Evolutionary conservation across 192 early-diverging fungal species (phyloP).

Genomic region (Geranomyces michiganensis): DNA sequence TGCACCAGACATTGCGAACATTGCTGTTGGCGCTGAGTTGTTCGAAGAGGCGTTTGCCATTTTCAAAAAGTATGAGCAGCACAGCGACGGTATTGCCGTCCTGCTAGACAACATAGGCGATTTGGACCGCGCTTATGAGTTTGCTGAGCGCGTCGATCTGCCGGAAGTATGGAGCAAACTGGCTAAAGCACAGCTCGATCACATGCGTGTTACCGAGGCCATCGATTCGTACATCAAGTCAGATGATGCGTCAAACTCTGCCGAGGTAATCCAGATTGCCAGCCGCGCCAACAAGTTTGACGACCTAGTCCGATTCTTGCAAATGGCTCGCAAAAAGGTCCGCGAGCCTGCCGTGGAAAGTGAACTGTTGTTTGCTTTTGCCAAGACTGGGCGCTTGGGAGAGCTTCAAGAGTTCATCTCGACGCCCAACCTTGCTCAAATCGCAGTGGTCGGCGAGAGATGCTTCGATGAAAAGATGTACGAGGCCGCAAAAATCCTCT

Average conservation of each 20-base stretch:
- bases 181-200: slow-evolving; percentile 92
- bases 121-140: slow-evolving; percentile 95
- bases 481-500: slow-evolving; percentile 92
- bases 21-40: slow-evolving; percentile 85
- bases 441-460: slow-evolving; percentile 87
- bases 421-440: slow-evolving; percentile 90
- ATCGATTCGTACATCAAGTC: slow-evolving; percentile 98
- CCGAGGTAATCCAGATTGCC: slow-evolving; percentile 85
- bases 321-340: slow-evolving; percentile 93
- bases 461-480: slow-evolving; percentile 92
- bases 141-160: slow-evolving; percentile 88
- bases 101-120: slow-evolving; percentile 90
- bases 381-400: slow-evolving; percentile 87
- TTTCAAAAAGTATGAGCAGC: slow-evolving; percentile 92
- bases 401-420: slow-evolving; percentile 96
- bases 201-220: slow-evolving; percentile 89
- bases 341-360: slow-evolving; percentile 96
- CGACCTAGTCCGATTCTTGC: slow-evolving; percentile 90
- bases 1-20: slow-evolving; percentile 95
- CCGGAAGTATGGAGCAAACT: slow-evolving; percentile 95
- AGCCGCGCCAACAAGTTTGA: slow-evolving; percentile 86
- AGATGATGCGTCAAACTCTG: slow-evolving; percentile 85
- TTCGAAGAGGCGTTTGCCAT: slow-evolving; percentile 97
- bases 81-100: slow-evolving; percentile 86
- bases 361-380: slow-evolving; percentile 93